phyloP scores from a whole-genome alignment of 2,329 filamentous ascomycete species.

The Xylariaceae sp. region DNA sequence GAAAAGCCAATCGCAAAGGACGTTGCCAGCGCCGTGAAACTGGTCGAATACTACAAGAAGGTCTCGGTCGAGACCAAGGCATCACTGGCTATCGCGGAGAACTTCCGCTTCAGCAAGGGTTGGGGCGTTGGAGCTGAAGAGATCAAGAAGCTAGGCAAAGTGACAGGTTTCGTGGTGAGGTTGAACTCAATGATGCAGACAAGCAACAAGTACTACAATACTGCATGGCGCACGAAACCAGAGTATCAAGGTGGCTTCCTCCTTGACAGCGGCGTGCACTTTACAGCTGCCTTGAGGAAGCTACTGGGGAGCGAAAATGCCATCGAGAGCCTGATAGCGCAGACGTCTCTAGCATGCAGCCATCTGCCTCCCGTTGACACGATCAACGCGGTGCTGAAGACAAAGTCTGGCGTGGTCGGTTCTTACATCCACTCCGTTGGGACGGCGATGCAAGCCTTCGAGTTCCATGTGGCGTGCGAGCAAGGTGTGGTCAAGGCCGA shows the following conservation, averaged over 20 bases:
- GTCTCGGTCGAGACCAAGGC: constrained; percentile 35
- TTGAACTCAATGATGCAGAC: constrained; percentile 41
- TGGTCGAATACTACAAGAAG: constrained; percentile 43
- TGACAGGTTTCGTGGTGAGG: constrained; percentile 54
- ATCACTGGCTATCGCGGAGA: constrained; percentile 69
- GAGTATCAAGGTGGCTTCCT: constrained; percentile 76
- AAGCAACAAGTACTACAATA: constrained; percentile 52
- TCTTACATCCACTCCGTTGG: constrained; percentile 62
- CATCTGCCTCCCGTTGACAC: constrained; percentile 69
- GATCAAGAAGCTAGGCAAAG: constrained; percentile 54
- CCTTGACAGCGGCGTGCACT: constrained; percentile 76
- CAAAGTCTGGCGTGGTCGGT: constrained; percentile 57
- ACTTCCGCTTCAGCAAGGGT: constrained; percentile 66
- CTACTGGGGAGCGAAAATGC: constrained; percentile 55
- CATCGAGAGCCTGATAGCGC: constrained; percentile 54
- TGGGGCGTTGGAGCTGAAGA: constrained; percentile 55
- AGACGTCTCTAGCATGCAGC: constrained; percentile 55
- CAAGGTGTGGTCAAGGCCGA: constrained; percentile 55
- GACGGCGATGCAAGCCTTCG: constrained; percentile 53
- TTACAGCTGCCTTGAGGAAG: constrained; percentile 63
- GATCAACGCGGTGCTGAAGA: constrained; percentile 60
- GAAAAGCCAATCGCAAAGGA: constrained; percentile 72
- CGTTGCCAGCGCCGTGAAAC: constrained; percentile 46
- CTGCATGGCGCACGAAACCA: constrained; percentile 68
- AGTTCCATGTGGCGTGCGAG: constrained; percentile 62